A percentile compares a stretch with the other conserved stretches of the same genome.
Evolutionary conservation across 1,139 yeast genomes (phyloP).

Genomic region (Suhomyces guaymorum): DNA sequence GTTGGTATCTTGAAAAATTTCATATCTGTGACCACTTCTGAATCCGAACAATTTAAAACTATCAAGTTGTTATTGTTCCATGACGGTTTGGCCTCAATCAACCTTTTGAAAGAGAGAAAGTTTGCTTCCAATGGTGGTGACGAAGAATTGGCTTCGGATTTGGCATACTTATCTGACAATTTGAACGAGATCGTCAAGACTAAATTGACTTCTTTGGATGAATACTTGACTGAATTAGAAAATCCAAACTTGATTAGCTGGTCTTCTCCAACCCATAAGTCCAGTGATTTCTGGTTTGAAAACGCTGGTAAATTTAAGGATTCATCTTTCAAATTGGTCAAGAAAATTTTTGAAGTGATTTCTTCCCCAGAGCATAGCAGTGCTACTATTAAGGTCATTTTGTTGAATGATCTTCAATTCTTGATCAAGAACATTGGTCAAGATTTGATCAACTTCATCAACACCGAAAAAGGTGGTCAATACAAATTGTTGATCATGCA

Average conservation of each 20-base stretch:
- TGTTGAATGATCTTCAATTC: slow-evolving; percentile 56
- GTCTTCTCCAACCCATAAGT: slow-evolving; percentile 88
- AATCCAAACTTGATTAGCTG: slow-evolving; percentile 76
- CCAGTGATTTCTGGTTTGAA: slow-evolving; percentile 86
- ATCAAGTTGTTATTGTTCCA: slow-evolving; percentile 74
- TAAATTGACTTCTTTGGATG: slow-evolving; percentile 88
- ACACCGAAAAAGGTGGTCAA: slow-evolving; percentile 57
- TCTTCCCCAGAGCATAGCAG: slow-evolving; percentile 23
- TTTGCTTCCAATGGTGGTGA: slow-evolving; percentile 74
- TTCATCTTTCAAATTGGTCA: slow-evolving; percentile 70
- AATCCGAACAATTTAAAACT: slow-evolving; percentile 44
- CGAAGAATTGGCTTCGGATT: slow-evolving; percentile 81
- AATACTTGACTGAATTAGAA: slow-evolving; percentile 81
- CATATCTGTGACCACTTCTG: slow-evolving; percentile 35
- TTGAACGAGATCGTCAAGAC: slow-evolving; percentile 69
- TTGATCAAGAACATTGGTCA: slow-evolving; percentile 46
- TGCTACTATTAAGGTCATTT: slow-evolving; percentile 35
- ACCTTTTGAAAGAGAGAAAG: slow-evolving; percentile 76
- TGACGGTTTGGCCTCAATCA: slow-evolving; percentile 70
- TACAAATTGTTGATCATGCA: slow-evolving; percentile 77
- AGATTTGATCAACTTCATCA: slow-evolving; percentile 75
- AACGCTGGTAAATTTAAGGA: slow-evolving; percentile 76
- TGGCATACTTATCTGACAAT: slow-evolving; percentile 55
- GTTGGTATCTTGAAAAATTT: slow-evolving; percentile 71
- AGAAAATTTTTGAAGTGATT: slow-evolving; percentile 46